phyloP scores from a whole-genome alignment of 2,329 filamentous ascomycete genomes.

The Penicillium brasilianum region DNA sequence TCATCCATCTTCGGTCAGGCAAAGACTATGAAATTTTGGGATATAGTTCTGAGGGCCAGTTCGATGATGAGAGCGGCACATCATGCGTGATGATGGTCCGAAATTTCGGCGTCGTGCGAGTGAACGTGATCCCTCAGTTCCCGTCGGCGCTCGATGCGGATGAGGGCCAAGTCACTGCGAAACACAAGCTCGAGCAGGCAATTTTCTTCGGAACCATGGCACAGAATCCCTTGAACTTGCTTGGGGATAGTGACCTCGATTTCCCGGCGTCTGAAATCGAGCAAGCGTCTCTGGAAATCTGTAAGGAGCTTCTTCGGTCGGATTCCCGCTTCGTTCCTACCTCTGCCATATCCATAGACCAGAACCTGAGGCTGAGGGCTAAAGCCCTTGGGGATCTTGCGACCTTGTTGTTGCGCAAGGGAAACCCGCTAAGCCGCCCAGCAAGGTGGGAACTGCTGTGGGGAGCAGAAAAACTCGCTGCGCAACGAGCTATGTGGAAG shows the following conservation, averaged over 20 bases:
- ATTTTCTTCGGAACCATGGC: conserved; percentile 86
- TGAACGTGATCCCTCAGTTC: conserved; percentile 49
- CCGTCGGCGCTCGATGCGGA: conserved; percentile 55
- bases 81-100: conserved; percentile 61
- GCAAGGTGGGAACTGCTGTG: conserved; percentile 83
- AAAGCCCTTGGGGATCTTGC: conserved; percentile 77
- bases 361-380: conserved; percentile 75
- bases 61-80: conserved; percentile 44
- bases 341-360: conserved; percentile 75
- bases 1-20: conserved; percentile 73
- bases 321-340: conserved; percentile 74
- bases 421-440: conserved; percentile 66
- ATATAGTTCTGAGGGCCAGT: conserved; percentile 52
- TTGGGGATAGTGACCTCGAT: conserved; percentile 66
- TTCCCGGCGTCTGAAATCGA: conserved; percentile 75
- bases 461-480: conserved; percentile 87
- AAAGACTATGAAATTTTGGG: conserved; percentile 57
- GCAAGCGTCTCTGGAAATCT: conserved; percentile 76
- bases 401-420: conserved; percentile 68
- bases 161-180: conserved; percentile 68
- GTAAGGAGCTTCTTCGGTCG: conserved; percentile 79
- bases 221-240: conserved; percentile 87
- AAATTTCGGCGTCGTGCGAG: conserved; percentile 62
- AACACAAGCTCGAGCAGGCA: conserved; percentile 89
- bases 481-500: conserved; percentile 79